Base-by-base conservation (phyloP, 1,284 basidiomycete species). In the Takashimella tepidaria region DNA sequence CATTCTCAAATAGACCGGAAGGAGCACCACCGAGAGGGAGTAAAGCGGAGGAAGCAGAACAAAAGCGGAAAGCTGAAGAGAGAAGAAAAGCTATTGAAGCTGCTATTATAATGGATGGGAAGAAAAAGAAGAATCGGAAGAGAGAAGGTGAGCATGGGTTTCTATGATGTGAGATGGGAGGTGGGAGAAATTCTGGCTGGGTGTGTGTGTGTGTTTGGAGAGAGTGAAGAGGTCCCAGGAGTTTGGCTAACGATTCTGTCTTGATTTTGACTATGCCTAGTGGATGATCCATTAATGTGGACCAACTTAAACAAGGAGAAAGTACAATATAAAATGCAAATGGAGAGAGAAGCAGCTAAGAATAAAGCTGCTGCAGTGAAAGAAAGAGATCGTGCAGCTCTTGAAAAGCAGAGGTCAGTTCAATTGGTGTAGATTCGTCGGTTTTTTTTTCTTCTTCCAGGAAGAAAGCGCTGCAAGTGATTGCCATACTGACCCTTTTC, bases 351-450 rank as follows among this genome's bases (percentile, higher is more conserved):
- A 22, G 63, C 68, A 8, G 66, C 67, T 21, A 69, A 66, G 54
- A 59, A 59, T n/a, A 61, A 52, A 5, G 62, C 72, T 1, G 57
- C 62, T 45, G 58, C 59, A 3, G 68, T 61, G 57, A 67, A 60
- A 53, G 68, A 74, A 12, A 54, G 74, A 21, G 74, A 76, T 56
- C 67, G 63, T 50, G 67, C 68, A 1, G 73, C 73, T 11, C 54
- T 75, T 46, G 74, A 76, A 6, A 76, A 76, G 58, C 74, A 76
- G 54, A 58, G 67, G 73, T 74, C 47, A 54, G 73, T 62, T 0
- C 4, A 5, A 16, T 26, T 43, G 23, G 45, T 13, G 16, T 23
- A 21, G 31, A 13, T 20, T 19, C 45, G 21, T 20, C 6, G 24
- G 21, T n/a, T n/a, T n/a, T n/a, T n/a, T n/a, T n/a, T n/a, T n/a